Evolutionary conservation across 345 rosid genomes (phyloP), one percentile per base, ranked within the genome.

Genomic region (Linum lewisii): DNA sequence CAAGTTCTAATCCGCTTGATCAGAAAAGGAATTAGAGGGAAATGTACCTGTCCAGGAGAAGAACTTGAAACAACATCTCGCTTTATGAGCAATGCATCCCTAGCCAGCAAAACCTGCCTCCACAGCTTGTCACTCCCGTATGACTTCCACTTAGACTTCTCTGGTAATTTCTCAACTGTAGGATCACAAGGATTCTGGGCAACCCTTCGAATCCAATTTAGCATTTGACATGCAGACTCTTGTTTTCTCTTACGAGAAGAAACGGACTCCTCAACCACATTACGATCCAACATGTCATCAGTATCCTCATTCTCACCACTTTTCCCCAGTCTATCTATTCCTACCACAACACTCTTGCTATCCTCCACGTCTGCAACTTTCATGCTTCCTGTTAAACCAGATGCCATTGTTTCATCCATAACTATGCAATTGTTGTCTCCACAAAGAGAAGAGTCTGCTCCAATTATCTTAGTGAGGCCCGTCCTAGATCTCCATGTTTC

Each of bases 101-200:
- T 77, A 72, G 72, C 79, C 71, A 72, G 62, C 63, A 93, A 77
- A 57, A 78, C 77, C 75, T 81, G 91, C 77, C 77, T 89, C 99
- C 99, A 86, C 8, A 75, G 63, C 68, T 80, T 82, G 24, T 75
- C 85, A 58, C 60, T 77, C 58, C 81, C 86, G 70, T 65, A 79
- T 62, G 71, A 69, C 8, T 60, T 82, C 99, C 95, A 93, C 50
- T 81, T 78, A 21, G 94, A 75, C 54, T 70, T 74, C 50, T 86
- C 95, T 0, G 95, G 97, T 68, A 89, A 66, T 42, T 68, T 36
- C 61, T 62, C 80, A 65, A 83, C 63, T 14, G 66, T 64, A 2
- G 66, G 63, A 63, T 78, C 72, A 68, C 80, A 82, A 5, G 97
- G 99, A 75, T 84, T 61, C 74, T 72, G 79, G 0, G 97, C 94